Evolutionary conservation across 805 yeast genomes (phyloP).

Genomic region (Candida tammaniensis): DNA sequence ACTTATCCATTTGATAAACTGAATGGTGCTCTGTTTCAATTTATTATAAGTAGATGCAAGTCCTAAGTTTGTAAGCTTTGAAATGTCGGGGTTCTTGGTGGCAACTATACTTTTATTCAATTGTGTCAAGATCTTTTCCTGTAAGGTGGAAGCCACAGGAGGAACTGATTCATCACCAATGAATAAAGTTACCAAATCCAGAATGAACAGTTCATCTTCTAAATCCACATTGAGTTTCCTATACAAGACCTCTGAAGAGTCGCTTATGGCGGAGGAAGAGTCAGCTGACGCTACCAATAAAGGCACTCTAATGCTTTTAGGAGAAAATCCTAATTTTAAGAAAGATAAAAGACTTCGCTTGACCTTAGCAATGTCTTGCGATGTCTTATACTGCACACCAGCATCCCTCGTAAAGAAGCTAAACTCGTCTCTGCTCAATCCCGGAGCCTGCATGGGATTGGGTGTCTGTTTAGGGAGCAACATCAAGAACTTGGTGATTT

Average conservation of each 20-base stretch:
- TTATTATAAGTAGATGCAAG: constrained; percentile 51
- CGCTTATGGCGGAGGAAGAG: constrained; percentile 51
- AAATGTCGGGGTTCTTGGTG: constrained; percentile 38
- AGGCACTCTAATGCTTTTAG: constrained; percentile 41
- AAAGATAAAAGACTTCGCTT: constrained; percentile 34
- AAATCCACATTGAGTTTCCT: constrained; percentile 51
- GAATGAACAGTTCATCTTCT: constrained; percentile 47
- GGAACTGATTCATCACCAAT: constrained; percentile 50
- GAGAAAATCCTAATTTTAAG: constrained; percentile 40
- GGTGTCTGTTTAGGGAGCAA: constrained; percentile 40
- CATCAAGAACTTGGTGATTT: constrained; percentile 56
- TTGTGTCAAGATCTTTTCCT: constrained; percentile 52
- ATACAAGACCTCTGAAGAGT: constrained; percentile 48
- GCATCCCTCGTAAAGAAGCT: constrained; percentile 67
- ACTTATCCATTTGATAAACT: constrained; percentile 63
- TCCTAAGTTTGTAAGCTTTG: constrained; percentile 57
- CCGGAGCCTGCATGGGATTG: constrained; percentile 50
- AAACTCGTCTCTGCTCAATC: constrained; percentile 55
- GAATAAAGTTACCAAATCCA: constrained; percentile 46
- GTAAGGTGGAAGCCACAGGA: constrained; percentile 53
- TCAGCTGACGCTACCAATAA: constrained; percentile 66
- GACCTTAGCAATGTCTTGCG: constrained; percentile 38
- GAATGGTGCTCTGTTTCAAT: constrained; percentile 55
- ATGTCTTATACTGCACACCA: constrained; percentile 54
- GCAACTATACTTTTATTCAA: constrained; percentile 54